Base-by-base conservation (phyloP, 2,329 filamentous ascomycete species). In the Helminthosporium solani region DNA sequence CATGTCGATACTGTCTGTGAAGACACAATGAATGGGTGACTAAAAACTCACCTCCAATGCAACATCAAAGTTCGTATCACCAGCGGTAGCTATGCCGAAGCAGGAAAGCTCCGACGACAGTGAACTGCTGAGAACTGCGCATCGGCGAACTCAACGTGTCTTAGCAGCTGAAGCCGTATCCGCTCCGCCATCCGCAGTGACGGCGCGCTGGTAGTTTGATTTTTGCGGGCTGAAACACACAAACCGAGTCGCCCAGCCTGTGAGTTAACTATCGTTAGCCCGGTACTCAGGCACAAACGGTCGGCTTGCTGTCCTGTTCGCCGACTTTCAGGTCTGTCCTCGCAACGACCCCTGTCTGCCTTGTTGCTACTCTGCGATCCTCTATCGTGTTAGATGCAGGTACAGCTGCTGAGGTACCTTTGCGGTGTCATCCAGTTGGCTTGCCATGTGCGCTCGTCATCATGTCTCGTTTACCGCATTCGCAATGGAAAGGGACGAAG, bases 111-210 rank as follows among this genome's bases (percentile, higher is more conserved):
- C n/a, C 25, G 35, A 9, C 20, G 7, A 4, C 14, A n/a, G 14
- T 31, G 28, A 31, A 31, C 28, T 31, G 28, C 28, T 31, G 28
- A n/a, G 36, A 39, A 54, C 51, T 54, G 54, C 52, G 50, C 56
- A 55, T 40, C 49, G 42, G 53, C 58, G 41, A 36, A 21, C 9
- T 33, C 27, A 45, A 33, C 34, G 35, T 8, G 39, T 27, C 47
- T 45, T 44, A 31, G 28, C 40, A 56, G 53, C 53, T 53, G 53
- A 55, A 36, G 30, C 7, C 16, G 23, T 18, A 18, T 36, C 12
- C 34, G 11, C 21, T 21, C 34, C 34, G 6, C 18, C 34, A 20
- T 7, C 31, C 8, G 27, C 27, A 30, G 27, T n/a, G n/a, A 30
- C 31, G 18, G 31, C 31, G 20, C 33, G 15, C n/a, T n/a, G n/a